phyloP scores from a whole-genome alignment of 176 grass and related monocot species.

The Olyra latifolia region DNA sequence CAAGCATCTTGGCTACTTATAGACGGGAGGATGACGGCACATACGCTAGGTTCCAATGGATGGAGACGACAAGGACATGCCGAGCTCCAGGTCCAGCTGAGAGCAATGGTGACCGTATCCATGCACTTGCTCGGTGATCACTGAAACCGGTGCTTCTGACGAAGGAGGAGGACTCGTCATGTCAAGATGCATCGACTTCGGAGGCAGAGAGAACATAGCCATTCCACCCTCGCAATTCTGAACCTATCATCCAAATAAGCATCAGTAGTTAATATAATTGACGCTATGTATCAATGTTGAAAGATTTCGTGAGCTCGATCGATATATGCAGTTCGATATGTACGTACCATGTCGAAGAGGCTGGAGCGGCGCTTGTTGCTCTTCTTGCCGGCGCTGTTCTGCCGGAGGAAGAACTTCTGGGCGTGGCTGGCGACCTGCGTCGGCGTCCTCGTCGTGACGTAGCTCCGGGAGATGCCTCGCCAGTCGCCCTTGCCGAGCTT shows the following conservation, averaged over 20 bases:
- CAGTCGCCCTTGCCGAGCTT: conserved; percentile 75
- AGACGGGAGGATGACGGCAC: not conserved
- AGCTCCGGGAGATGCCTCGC: conserved; percentile 73
- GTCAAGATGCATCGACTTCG: not conserved
- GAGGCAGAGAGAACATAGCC: not conserved
- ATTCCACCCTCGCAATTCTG: not conserved
- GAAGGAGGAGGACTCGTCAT: not conserved
- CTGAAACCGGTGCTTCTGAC: not conserved
- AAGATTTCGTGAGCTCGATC: not conserved
- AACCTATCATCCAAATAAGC: not conserved
- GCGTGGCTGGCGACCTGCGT: conserved; percentile 84
- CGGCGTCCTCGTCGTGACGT: conserved; percentile 72
- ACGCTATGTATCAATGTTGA: not conserved
- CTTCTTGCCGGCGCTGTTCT: conserved; percentile 45
- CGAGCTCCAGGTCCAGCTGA: conserved; percentile 28
- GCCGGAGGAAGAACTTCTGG: conserved; percentile 76
- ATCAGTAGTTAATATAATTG: not conserved
- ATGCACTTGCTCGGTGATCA: not conserved
- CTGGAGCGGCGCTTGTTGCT: conserved; percentile 54
- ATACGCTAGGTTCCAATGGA: conserved; percentile 24
- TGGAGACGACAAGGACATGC: conserved; percentile 22
- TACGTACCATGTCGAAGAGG: conserved; percentile 69
- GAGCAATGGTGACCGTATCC: conserved; percentile 9
- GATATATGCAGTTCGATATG: not conserved
- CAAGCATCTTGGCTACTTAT: not conserved